Conservation (phyloP, 768 basidiomycete species). For the Cyclocybe cylindracea region DNA sequence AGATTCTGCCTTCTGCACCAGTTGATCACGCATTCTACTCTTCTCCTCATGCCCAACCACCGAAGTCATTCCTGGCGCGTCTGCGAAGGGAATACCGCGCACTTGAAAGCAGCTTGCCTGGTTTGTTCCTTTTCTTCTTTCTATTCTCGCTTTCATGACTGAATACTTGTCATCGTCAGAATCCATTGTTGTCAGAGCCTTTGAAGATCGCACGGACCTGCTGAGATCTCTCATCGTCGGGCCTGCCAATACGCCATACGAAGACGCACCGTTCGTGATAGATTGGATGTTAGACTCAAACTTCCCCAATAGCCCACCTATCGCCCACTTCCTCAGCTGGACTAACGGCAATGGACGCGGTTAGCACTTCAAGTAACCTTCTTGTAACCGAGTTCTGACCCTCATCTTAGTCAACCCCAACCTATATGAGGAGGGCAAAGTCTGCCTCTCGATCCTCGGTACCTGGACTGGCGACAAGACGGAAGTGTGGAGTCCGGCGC, state of each 20-base stretch:
- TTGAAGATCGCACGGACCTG: conserved; percentile 87
- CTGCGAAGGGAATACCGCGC: conserved; percentile 83
- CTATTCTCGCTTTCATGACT: background rate
- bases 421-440: conserved; percentile 94
- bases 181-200: conserved; percentile 86
- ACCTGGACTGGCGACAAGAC: conserved; percentile 90
- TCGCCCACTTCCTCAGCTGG: conserved; percentile 91
- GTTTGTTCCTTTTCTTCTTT: conserved; percentile 39
- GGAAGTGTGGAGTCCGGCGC: conserved; percentile 83
- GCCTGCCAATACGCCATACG: conserved; percentile 92
- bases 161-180: conserved; percentile 42
- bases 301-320: conserved; percentile 81
- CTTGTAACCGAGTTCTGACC: conserved; percentile 1
- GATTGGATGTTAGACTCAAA: conserved; percentile 89
- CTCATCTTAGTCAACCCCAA: conserved; percentile 73
- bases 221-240: conserved; percentile 89
- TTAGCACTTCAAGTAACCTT: conserved; percentile 26
- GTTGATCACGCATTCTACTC: conserved; percentile 80
- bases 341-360: conserved; percentile 92
- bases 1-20: conserved; percentile 74
- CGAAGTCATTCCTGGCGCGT: conserved; percentile 75
- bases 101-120: conserved; percentile 78
- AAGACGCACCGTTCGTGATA: conserved; percentile 93
- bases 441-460: conserved; percentile 87
- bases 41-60: conserved; percentile 60